phyloP scores from a whole-genome alignment of 2,329 filamentous ascomycete genomes.

The Thyridium curvatum region DNA sequence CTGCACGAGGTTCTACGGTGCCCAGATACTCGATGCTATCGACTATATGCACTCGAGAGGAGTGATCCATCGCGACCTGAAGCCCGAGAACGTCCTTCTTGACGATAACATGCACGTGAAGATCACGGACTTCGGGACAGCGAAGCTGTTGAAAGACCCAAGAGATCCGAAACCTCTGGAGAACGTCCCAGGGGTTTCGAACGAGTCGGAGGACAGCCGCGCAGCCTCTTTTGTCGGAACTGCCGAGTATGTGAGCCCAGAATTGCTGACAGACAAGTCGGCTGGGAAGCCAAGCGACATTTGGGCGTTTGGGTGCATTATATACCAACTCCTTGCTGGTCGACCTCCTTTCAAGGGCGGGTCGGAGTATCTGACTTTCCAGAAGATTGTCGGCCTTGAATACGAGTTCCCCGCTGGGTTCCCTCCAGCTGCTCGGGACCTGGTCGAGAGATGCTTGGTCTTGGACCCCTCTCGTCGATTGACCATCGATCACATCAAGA shows the following conservation, averaged over 20 bases:
- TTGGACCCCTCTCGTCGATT: conserved; percentile 78
- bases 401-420: conserved; percentile 92
- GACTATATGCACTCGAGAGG: conserved; percentile 97
- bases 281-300: conserved; percentile 96
- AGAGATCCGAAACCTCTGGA: conserved; percentile 38
- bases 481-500: conserved; percentile 93
- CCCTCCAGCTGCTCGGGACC: conserved; percentile 75
- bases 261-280: conserved; percentile 93
- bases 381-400: conserved; percentile 92
- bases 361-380: conserved; percentile 95
- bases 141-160: conserved; percentile 74
- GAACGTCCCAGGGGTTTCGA: conserved; percentile 27
- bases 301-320: conserved; percentile 97
- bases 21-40: conserved; percentile 92
- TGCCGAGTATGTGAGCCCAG: conserved; percentile 95
- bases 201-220: conserved; percentile 53
- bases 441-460: conserved; percentile 86
- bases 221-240: conserved; percentile 96
- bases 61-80: conserved; percentile 93
- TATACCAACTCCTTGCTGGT: conserved; percentile 94
- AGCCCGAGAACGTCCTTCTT: conserved; percentile 92
- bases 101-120: conserved; percentile 97
- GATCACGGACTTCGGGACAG: conserved; percentile 97
- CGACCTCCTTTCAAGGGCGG: conserved; percentile 92
- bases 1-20: conserved; percentile 88